These are phyloP conservation scores for Clavulina sp. DNA, from an alignment of 768 basidiomycete genomes.

Conservation along the genomic window DNA sequence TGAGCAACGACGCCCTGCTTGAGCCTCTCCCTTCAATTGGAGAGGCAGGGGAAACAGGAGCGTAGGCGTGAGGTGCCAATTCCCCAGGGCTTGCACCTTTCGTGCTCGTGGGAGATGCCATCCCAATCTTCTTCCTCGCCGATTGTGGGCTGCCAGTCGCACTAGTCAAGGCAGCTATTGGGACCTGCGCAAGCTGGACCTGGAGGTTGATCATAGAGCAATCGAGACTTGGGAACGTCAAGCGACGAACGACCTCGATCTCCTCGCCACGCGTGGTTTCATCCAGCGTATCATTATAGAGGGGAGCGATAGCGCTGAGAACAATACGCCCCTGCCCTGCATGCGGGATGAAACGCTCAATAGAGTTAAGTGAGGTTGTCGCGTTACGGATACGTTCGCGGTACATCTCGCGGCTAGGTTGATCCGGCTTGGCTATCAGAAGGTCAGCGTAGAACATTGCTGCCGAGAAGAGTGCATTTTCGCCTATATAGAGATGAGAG, in stretches of 20 bases:
- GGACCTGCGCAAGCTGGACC: too few relatives aligned
- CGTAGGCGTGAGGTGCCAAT: too few relatives aligned
- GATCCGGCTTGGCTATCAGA: slow-evolving; percentile 61
- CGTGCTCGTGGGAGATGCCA: too few relatives aligned
- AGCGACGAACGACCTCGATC: background rate
- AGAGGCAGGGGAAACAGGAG: too few relatives aligned
- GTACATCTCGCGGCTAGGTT: slow-evolving; percentile 60
- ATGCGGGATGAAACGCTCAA: background rate
- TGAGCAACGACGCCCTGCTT: too few relatives aligned
- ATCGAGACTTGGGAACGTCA: background rate
- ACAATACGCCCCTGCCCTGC: background rate
- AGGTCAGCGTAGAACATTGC: slow-evolving; percentile 90
- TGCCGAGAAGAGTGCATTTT: slow-evolving; percentile 37
- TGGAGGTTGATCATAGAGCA: too few relatives aligned
- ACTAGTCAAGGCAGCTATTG: too few relatives aligned
- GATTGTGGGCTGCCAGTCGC: too few relatives aligned
- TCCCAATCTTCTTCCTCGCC: too few relatives aligned
- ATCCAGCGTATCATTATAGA: background rate
- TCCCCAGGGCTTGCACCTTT: too few relatives aligned
- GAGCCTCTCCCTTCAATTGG: too few relatives aligned
- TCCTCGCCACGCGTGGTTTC: background rate
- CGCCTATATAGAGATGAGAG: background rate
- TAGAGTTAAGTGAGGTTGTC: background rate
- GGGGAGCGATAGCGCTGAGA: background rate
- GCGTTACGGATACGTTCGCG: slow-evolving; percentile 55